phyloP scores from a whole-genome alignment of 495 filamentous ascomycete genomes.

The Umbilicaria muhlenbergii region DNA sequence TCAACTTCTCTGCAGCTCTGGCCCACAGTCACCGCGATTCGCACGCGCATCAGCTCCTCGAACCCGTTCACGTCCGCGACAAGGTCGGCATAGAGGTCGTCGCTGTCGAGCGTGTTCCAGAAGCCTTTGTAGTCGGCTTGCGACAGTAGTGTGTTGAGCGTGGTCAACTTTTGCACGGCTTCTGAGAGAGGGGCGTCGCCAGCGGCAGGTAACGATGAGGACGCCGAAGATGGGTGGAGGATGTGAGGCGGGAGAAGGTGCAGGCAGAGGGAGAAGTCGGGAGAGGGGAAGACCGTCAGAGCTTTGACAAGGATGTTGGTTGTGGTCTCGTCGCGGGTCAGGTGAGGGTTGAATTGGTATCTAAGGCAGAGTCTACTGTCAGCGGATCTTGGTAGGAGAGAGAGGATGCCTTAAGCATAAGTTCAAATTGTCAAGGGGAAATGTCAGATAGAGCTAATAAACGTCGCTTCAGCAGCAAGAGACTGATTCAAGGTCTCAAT shows the following conservation, averaged over 20 bases:
- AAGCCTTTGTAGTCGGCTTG: slow-evolving; percentile 76
- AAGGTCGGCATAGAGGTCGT: slow-evolving; percentile 92
- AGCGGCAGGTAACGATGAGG: slow-evolving; percentile 36
- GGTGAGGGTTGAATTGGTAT: slow-evolving; percentile 99
- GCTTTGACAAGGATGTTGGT: slow-evolving; percentile 98
- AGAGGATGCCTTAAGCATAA: neutral
- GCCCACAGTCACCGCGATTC: slow-evolving; percentile 78
- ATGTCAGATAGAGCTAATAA: slow-evolving; percentile 53
- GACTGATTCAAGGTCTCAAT: slow-evolving; percentile 29
- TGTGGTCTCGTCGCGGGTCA: slow-evolving; percentile 85
- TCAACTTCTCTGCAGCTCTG: slow-evolving; percentile 78
- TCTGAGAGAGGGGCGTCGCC: slow-evolving; percentile 37
- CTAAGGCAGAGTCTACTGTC: slow-evolving; percentile 26
- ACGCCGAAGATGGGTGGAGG: slow-evolving; percentile 36
- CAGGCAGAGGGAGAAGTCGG: slow-evolving; percentile 86
- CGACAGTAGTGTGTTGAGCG: slow-evolving; percentile 54
- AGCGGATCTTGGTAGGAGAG: neutral
- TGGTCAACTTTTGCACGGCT: slow-evolving; percentile 55
- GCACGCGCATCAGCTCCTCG: slow-evolving; percentile 85
- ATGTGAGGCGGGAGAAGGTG: slow-evolving; percentile 76
- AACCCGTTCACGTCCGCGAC: slow-evolving; percentile 89
- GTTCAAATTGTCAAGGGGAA: neutral
- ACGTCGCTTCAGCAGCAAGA: slow-evolving; percentile 29
- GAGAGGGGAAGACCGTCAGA: slow-evolving; percentile 90
- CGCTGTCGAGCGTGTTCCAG: slow-evolving; percentile 83